phyloP scores from a whole-genome alignment of 257 asterid species.

The Rauvolfia tetraphylla region DNA sequence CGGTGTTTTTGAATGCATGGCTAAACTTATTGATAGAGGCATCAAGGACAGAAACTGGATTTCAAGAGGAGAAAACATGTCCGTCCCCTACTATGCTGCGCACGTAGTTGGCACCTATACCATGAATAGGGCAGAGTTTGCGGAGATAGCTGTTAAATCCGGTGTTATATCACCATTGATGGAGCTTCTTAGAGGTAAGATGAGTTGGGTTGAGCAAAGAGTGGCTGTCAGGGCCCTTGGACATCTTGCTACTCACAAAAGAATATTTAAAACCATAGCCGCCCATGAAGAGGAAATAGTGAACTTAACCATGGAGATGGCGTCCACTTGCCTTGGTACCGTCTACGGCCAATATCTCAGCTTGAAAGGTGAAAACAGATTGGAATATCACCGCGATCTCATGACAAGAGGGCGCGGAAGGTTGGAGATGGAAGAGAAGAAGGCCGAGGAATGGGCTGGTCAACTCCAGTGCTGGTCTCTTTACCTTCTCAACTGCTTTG shows the following conservation, averaged over 20 bases:
- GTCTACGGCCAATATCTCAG: constrained; percentile 57
- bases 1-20: constrained; percentile 73
- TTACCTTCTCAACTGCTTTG: constrained; percentile 74
- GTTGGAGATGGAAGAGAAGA: constrained; percentile 51
- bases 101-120: constrained; percentile 80
- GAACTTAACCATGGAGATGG: constrained; percentile 43
- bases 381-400: constrained; percentile 48
- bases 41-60: constrained; percentile 50
- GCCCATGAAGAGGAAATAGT: constrained; percentile 52
- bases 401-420: constrained; percentile 70
- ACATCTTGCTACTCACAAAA: constrained; percentile 70
- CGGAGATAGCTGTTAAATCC: constrained; percentile 50
- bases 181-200: constrained; percentile 70
- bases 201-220: constrained; percentile 92
- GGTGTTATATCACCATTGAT: constrained; percentile 53
- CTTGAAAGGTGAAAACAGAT: constrained; percentile 33
- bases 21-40: constrained; percentile 43
- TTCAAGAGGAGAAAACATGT: constrained; percentile 52
- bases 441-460: constrained; percentile 90
- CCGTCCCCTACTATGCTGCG: constrained; percentile 80
- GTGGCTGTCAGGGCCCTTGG: constrained; percentile 83
- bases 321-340: constrained; percentile 49
- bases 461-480: constrained; percentile 85
- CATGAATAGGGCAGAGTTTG: constrained; percentile 43
- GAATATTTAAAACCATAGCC: constrained; percentile 41